These are phyloP conservation scores for Aspergillus incahuasiensis DNA, from an alignment of 495 filamentous ascomycete species.

Conservation along the genomic window DNA sequence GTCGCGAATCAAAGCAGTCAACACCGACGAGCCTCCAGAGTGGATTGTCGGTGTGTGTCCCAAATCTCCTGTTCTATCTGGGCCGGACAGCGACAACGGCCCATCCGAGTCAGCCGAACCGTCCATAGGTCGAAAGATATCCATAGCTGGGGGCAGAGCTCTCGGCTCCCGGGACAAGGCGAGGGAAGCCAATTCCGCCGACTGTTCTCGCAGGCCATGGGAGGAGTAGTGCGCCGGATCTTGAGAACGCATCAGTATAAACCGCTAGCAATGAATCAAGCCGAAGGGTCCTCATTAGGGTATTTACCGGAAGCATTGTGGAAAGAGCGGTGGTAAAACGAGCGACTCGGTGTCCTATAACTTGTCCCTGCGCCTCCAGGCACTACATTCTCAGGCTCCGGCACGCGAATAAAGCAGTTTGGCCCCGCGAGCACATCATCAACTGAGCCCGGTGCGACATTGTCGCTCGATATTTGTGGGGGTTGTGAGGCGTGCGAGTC, in stretches of 20 bases:
- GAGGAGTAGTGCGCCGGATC: constrained; percentile 69
- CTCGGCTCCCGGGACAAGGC: constrained; percentile 57
- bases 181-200: constrained; percentile 82
- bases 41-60: constrained; percentile 3
- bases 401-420: constrained; percentile 28
- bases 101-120: background rate
- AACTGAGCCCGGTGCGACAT: constrained; percentile 19
- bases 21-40: constrained; percentile 47
- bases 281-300: background rate
- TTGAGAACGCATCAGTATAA: constrained; percentile 32
- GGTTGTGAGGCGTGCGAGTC: constrained; percentile 29
- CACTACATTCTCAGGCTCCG: constrained; percentile 34
- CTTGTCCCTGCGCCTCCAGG: constrained; percentile 36
- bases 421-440: constrained; percentile 30
- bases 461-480: constrained; percentile 22
- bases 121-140: constrained; percentile 27
- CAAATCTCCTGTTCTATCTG: background rate
- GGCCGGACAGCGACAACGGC: constrained; percentile 1
- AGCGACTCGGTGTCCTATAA: constrained; percentile 67
- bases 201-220: constrained; percentile 79
- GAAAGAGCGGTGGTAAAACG: constrained; percentile 72
- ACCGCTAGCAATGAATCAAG: background rate
- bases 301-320: constrained; percentile 56
- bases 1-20: constrained; percentile 59
- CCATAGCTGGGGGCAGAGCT: constrained; percentile 30